Evolutionary conservation across 1,139 yeast species (phyloP).

Genomic region (Protomyces inundatus): DNA sequence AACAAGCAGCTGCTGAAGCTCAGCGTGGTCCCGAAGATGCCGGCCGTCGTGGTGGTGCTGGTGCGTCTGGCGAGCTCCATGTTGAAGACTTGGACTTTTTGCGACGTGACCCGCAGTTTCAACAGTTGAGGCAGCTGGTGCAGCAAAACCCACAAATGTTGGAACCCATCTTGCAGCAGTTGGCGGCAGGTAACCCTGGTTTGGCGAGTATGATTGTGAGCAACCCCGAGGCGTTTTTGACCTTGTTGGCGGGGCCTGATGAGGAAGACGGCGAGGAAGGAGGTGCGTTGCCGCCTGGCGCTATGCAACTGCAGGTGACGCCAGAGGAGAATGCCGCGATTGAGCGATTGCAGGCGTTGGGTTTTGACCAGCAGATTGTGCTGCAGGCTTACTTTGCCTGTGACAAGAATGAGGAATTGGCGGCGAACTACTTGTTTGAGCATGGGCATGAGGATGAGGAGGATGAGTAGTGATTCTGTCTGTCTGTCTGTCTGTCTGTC

Average conservation of each 20-base stretch:
- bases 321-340: slow-evolving; percentile 86
- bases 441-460: slow-evolving; percentile 40
- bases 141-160: slow-evolving; percentile 85
- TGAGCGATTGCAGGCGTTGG: slow-evolving; percentile 79
- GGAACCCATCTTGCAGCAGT: slow-evolving; percentile 74
- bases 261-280: slow-evolving; percentile 39
- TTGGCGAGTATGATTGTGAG: slow-evolving; percentile 63
- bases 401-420: slow-evolving; percentile 89
- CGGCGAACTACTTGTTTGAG: slow-evolving; percentile 30
- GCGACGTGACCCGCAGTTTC: slow-evolving; percentile 46
- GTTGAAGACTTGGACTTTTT: slow-evolving; percentile 39
- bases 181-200: slow-evolving; percentile 80
- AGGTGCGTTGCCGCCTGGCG: slow-evolving; percentile 39
- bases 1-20: slow-evolving; percentile 65
- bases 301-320: slow-evolving; percentile 55
- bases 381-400: slow-evolving; percentile 96
- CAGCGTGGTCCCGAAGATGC: slow-evolving; percentile 34
- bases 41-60: slow-evolving; percentile 35
- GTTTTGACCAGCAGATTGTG: slow-evolving; percentile 81
- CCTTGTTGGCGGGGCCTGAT: slow-evolving; percentile 43
- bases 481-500: background rate
- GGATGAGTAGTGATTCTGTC: slow-evolving; percentile 5
- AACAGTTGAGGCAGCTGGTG: slow-evolving; percentile 68
- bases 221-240: slow-evolving; percentile 80
- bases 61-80: slow-evolving; percentile 37